Percentiles rank a stretch among this genome's conserved stretches.
Conservation (phyloP, 2,329 filamentous ascomycete genomes). For the Ceratocystis huliohia region DNA sequence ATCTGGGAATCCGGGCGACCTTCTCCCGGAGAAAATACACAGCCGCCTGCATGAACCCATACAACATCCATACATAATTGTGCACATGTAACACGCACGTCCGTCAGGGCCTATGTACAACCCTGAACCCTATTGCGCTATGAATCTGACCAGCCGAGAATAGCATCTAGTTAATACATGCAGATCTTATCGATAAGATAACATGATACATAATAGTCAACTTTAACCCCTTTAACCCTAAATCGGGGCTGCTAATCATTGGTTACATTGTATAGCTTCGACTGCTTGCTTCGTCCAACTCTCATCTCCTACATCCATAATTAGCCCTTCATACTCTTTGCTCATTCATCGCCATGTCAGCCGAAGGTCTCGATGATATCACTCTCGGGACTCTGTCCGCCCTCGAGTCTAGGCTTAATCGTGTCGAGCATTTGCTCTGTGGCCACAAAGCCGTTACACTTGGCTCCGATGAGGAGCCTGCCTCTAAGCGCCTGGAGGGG, state of each 20-base stretch:
- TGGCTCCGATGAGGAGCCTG: slow-evolving; percentile 30
- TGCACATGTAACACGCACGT: neutral
- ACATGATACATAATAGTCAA: neutral
- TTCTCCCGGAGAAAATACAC: too few relatives aligned
- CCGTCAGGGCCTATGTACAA: too few relatives aligned
- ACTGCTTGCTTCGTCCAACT: neutral
- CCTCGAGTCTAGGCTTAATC: slow-evolving; percentile 45
- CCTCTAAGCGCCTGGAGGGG: slow-evolving; percentile 35
- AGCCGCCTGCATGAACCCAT: neutral
- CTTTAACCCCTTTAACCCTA: neutral
- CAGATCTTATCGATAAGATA: neutral
- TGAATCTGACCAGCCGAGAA: too few relatives aligned
- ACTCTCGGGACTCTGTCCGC: slow-evolving; percentile 43
- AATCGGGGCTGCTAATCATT: accelerated
- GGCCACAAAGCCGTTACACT: slow-evolving; percentile 29
- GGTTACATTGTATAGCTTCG: neutral
- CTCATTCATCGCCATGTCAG: slow-evolving; percentile 25
- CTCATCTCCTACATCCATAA: neutral
- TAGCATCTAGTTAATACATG: too few relatives aligned
- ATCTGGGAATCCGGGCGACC: neutral
- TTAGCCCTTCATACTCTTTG: neutral
- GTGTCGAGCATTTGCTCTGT: slow-evolving; percentile 47
- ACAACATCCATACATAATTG: neutral
- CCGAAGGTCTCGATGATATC: slow-evolving; percentile 36
- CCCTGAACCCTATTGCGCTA: too few relatives aligned